These are phyloP conservation scores for Fusarium burgessii DNA, from an alignment of 2,329 filamentous ascomycete genomes.

Conservation along the genomic window DNA sequence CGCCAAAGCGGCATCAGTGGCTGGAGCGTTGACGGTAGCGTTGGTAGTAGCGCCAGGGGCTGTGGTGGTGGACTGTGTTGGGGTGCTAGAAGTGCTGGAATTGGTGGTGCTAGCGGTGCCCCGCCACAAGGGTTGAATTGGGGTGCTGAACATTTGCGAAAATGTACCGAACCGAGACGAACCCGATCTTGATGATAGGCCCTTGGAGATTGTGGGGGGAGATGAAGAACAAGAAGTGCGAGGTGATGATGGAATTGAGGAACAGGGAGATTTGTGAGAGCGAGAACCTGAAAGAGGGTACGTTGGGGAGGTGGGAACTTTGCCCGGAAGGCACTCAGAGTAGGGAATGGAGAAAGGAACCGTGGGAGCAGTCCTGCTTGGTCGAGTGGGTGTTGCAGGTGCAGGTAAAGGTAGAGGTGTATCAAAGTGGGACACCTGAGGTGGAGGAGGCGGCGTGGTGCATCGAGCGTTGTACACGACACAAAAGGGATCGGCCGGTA, in stretches of 20 bases:
- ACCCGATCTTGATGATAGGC: constrained; percentile 47
- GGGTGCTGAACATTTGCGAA: constrained; percentile 45
- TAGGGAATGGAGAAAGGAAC: constrained; percentile 29
- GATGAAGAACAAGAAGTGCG: constrained; percentile 42
- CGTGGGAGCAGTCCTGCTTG: constrained; percentile 24
- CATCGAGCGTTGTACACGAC: constrained; percentile 44
- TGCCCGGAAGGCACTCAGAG: constrained; percentile 18
- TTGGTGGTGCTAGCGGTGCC: constrained; percentile 28
- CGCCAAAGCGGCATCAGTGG: constrained; percentile 32
- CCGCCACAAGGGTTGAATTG: constrained; percentile 45
- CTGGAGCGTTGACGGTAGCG: constrained; percentile 38
- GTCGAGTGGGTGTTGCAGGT: constrained; percentile 36
- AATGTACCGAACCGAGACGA: constrained; percentile 40
- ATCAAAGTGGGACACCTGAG: constrained; percentile 31
- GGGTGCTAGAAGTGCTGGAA: constrained; percentile 34
- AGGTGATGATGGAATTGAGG: constrained; percentile 39
- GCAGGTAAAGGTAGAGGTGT: constrained; percentile 3
- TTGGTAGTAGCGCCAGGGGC: constrained; percentile 31
- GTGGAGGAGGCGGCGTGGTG: constrained; percentile 37
- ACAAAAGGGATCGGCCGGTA: constrained; percentile 35
- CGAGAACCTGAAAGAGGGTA: constrained; percentile 16
- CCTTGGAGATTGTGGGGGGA: constrained; percentile 45
- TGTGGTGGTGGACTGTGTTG: constrained; percentile 28
- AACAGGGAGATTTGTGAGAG: constrained; percentile 15
- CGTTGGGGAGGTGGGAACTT: constrained; percentile 33